A percentile compares a stretch with the other conserved stretches of the same genome.
phyloP scores from a whole-genome alignment of 495 filamentous ascomycete genomes.

The Neurospora intermedia region DNA sequence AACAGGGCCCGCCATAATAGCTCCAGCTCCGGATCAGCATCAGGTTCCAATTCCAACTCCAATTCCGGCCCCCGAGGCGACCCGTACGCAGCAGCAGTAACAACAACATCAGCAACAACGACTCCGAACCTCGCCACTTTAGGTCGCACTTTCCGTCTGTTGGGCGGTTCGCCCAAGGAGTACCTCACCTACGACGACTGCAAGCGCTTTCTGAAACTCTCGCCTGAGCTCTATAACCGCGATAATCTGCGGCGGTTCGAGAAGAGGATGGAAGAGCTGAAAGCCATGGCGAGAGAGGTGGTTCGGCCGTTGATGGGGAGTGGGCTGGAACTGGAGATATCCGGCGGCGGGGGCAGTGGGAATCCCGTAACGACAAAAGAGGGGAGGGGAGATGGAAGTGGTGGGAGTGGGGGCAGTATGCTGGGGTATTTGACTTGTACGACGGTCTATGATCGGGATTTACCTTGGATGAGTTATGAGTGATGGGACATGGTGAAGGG shows the following conservation, averaged over 20 bases:
- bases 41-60: conserved; percentile 5
- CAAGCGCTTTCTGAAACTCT: conserved; percentile 75
- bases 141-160: conserved; percentile 61
- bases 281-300: conserved; percentile 65
- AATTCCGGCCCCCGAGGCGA: conserved; percentile 15
- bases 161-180: conserved; percentile 42
- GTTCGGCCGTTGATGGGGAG: conserved; percentile 82
- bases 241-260: conserved; percentile 76
- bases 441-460: conserved; percentile 61
- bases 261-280: conserved; percentile 76
- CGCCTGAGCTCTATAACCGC: conserved; percentile 54
- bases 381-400: not conserved
- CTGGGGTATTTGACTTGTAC: conserved; percentile 74
- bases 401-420: not conserved
- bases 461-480: conserved; percentile 53
- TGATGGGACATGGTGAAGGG: not conserved
- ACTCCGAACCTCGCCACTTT: conserved; percentile 35
- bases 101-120: not conserved
- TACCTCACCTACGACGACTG: conserved; percentile 80
- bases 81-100: conserved; percentile 7
- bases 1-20: not conserved
- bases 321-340: conserved; percentile 62
- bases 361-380: not conserved
- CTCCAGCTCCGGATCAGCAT: not conserved
- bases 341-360: not conserved